A percentile compares a stretch with the other conserved stretches of the same genome.
phyloP scores from a whole-genome alignment of 2,329 filamentous ascomycete genomes.

The Cercospora beticola region DNA sequence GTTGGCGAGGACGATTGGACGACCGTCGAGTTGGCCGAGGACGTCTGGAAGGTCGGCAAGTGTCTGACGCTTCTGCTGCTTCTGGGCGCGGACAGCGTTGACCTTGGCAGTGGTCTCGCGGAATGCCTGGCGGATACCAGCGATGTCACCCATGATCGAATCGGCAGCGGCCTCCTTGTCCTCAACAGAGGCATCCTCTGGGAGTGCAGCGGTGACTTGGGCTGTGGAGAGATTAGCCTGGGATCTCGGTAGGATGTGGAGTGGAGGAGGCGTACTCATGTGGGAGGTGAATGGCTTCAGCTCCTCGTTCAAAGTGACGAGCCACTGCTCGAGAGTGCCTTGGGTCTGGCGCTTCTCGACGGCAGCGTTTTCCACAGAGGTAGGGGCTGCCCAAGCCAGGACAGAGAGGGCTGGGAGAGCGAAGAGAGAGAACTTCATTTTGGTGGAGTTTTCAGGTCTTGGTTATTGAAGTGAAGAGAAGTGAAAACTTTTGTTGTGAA shows the following conservation, averaged over 20 bases:
- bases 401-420: conserved; percentile 21
- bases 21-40: conserved; percentile 17
- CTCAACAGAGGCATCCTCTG: conserved; percentile 4
- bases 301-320: neutral
- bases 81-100: neutral
- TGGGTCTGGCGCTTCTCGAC: conserved; percentile 14
- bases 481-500: neutral
- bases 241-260: too few relatives aligned
- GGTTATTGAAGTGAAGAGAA: neutral
- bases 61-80: conserved; percentile 10
- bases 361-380: neutral
- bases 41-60: conserved; percentile 7
- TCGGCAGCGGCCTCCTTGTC: conserved; percentile 11
- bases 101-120: conserved; percentile 20
- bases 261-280: neutral
- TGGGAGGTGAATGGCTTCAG: conserved; percentile 1
- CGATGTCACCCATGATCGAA: conserved; percentile 13
- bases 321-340: neutral
- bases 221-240: neutral
- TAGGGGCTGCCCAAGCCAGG: conserved; percentile 21
- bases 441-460: neutral
- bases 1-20: conserved; percentile 14
- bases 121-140: conserved; percentile 21
- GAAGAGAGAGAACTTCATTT: conserved; percentile 25
- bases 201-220: neutral